Evolutionary conservation across 176 grass and related monocot genomes (phyloP).

Genomic region (Panicum miliaceum): DNA sequence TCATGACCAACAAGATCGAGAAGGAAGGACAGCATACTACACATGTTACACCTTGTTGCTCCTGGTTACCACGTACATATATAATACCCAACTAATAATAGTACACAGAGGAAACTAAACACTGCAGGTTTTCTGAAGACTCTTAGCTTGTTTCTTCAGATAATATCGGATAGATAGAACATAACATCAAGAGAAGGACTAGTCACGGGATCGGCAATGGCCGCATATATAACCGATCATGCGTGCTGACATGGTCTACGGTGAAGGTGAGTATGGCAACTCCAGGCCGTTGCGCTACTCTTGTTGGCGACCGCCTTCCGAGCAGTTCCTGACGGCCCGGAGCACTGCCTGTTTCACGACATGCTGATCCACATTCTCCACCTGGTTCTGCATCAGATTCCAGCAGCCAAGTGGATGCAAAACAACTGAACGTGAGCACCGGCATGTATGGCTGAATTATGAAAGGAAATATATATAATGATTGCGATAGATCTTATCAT

Average conservation of each 20-base stretch:
- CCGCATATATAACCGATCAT: not conserved
- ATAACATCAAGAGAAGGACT: not conserved
- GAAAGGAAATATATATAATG: not conserved
- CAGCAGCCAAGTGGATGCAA: not conserved
- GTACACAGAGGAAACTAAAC: not conserved
- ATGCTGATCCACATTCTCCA: conserved; percentile 52
- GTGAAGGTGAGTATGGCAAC: not conserved
- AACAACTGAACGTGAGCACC: conserved; percentile 23
- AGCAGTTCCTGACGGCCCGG: conserved; percentile 64
- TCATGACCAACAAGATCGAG: not conserved
- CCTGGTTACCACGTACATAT: not conserved
- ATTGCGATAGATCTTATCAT: not conserved
- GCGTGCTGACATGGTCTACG: not conserved
- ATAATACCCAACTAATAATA: not conserved
- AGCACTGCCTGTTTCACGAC: conserved; percentile 82
- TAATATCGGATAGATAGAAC: not conserved
- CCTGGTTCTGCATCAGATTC: conserved; percentile 49
- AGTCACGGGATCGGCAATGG: not conserved
- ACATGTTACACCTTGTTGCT: not conserved
- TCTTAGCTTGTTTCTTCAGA: not conserved
- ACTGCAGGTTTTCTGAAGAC: not conserved
- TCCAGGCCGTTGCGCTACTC: not conserved
- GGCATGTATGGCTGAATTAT: not conserved
- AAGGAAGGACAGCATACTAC: not conserved
- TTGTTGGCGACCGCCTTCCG: not conserved